Percentiles rank a stretch among this genome's conserved stretches.
These are phyloP conservation scores for Suillus ampliporus DNA, from an alignment of 768 basidiomycete genomes.

Conservation along the genomic window DNA sequence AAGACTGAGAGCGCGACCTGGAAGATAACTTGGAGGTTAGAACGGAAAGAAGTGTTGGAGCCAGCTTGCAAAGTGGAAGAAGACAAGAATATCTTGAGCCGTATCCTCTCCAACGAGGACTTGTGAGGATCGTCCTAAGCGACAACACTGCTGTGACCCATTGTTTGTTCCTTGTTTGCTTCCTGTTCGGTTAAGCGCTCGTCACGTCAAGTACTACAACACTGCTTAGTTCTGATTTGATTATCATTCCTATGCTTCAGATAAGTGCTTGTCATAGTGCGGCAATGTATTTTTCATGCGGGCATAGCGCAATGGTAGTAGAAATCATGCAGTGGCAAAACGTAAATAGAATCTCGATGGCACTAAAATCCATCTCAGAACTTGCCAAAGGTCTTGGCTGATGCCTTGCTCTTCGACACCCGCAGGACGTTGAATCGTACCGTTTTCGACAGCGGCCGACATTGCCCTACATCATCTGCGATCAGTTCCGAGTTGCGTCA, in stretches of 20 bases:
- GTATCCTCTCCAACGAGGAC: slow-evolving; percentile 32
- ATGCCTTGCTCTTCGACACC: slow-evolving; percentile 91
- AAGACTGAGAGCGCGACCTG: slow-evolving; percentile 75
- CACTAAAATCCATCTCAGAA: slow-evolving; percentile 58
- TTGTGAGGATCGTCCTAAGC: slow-evolving; percentile 25
- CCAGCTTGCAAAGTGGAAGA: slow-evolving; percentile 60
- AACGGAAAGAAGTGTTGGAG: slow-evolving; percentile 80
- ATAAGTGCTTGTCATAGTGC: slow-evolving; percentile 4
- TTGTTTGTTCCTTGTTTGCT: slow-evolving; percentile 44
- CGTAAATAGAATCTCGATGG: slow-evolving; percentile 19
- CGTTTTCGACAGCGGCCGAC: slow-evolving; percentile 98
- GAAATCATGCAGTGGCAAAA: slow-evolving; percentile 28
- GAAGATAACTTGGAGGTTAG: slow-evolving; percentile 69
- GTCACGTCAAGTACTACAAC: neutral
- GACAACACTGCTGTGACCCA: slow-evolving; percentile 22
- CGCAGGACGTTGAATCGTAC: slow-evolving; percentile 99
- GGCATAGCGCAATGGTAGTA: slow-evolving; percentile 31
- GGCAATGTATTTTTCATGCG: slow-evolving; percentile 31
- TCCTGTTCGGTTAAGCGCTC: slow-evolving; percentile 8
- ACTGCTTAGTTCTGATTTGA: neutral
- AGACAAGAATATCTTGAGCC: slow-evolving; percentile 8
- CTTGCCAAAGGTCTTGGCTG: slow-evolving; percentile 92
- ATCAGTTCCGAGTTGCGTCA: slow-evolving; percentile 9
- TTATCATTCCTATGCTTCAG: neutral
- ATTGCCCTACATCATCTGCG: slow-evolving; percentile 72